Evolutionary conservation across 2,329 filamentous ascomycete genomes (phyloP).

Genomic region (Calonectria fujianensis): DNA sequence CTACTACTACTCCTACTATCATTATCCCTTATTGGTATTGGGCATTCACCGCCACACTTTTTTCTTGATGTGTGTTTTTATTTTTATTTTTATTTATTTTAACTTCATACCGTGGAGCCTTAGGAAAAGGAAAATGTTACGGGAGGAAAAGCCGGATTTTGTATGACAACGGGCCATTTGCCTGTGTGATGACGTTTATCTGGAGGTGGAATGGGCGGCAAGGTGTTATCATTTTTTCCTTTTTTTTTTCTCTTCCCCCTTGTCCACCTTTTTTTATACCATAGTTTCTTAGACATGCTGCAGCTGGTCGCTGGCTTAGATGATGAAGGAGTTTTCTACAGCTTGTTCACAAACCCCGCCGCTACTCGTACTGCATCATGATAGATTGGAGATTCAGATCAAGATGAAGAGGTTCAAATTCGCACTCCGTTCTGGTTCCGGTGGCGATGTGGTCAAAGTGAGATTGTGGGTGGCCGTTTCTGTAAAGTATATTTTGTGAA

Average conservation of each 20-base stretch:
- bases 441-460: background rate
- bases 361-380: slow-evolving; percentile 43
- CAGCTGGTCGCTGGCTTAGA: slow-evolving; percentile 30
- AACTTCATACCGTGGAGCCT: slow-evolving; percentile 11
- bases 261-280: slow-evolving; percentile 19
- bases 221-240: slow-evolving; percentile 10
- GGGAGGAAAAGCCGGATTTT: slow-evolving; percentile 17
- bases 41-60: background rate
- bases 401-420: slow-evolving; percentile 30
- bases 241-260: slow-evolving; percentile 1
- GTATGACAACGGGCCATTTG: slow-evolving; percentile 23
- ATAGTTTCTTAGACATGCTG: slow-evolving; percentile 24
- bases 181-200: slow-evolving; percentile 18
- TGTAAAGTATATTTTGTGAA: background rate
- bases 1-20: slow-evolving; percentile 34
- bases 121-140: slow-evolving; percentile 17
- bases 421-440: background rate
- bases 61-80: slow-evolving; percentile 12
- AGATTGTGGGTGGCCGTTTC: slow-evolving; percentile 8
- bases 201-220: slow-evolving; percentile 16
- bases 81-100: slow-evolving; percentile 7
- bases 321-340: slow-evolving; percentile 26
- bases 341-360: slow-evolving; percentile 43
- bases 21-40: slow-evolving; percentile 9
- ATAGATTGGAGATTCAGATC: slow-evolving; percentile 50